phyloP scores from a whole-genome alignment of 1,284 basidiomycete species.

The Thecaphora thlaspeos region DNA sequence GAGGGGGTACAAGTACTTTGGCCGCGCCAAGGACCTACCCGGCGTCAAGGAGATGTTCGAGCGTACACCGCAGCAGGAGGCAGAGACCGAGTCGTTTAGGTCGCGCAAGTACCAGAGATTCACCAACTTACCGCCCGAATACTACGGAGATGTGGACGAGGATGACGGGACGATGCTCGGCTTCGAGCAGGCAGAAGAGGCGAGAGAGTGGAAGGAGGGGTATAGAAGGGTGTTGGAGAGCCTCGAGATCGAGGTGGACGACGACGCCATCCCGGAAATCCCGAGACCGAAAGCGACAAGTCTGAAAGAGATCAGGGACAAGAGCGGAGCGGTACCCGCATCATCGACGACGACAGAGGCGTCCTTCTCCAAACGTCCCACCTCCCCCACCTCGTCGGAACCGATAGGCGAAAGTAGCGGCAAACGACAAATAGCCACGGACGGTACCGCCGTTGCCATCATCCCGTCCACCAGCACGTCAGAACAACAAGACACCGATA shows the following conservation, averaged over 20 bases:
- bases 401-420: too few species aligned
- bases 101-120: constrained; percentile 83
- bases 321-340: too few species aligned
- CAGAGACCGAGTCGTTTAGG: constrained; percentile 73
- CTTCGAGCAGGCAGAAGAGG: constrained; percentile 36
- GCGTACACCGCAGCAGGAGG: constrained; percentile 70
- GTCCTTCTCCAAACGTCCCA: too few species aligned
- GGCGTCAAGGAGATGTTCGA: constrained; percentile 92
- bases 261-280: constrained; percentile 23
- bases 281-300: constrained; percentile 36
- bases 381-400: too few species aligned
- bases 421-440: constrained; percentile 9
- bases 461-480: too few species aligned
- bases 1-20: constrained; percentile 99
- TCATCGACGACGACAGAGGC: too few species aligned
- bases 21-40: constrained; percentile 90
- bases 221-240: constrained; percentile 5
- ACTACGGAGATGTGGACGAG: constrained; percentile 91
- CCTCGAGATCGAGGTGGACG: constrained; percentile 4
- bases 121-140: constrained; percentile 78
- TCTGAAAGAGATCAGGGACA: constrained; percentile 22
- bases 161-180: constrained; percentile 68
- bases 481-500: too few species aligned
- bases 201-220: constrained; percentile 70
- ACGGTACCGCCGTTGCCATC: constrained; percentile 5